Base-by-base conservation (phyloP, 169 alveolate genomes). In the Cardiosporidium cionae region DNA sequence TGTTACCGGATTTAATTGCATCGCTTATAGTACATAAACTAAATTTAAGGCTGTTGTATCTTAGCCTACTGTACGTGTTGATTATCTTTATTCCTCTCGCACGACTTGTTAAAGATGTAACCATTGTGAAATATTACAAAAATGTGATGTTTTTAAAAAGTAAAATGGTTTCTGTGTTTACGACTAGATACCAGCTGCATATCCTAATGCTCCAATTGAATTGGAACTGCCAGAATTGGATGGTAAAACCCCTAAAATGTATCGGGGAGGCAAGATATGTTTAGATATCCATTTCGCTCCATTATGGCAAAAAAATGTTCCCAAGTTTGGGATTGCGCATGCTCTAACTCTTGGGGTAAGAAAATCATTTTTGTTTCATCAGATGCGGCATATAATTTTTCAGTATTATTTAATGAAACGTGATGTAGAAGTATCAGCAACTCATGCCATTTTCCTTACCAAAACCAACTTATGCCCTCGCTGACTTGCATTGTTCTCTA, bases 261-360 rank as follows among this genome's bases (percentile, higher is more conserved):
- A 96, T 77, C 87, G 98, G 72, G 98, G 99, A n/a, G 99, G 99
- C n/a, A 92, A 94, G 65, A 95, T 95, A 7, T 95, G 99, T 65
- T 78, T 93, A 58, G 98, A 94, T 74, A 93, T 92, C 71, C 99
- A 95, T 72, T 95, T 95, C 85, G 94, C 96, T 9, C 99, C 99
- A 7, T 84, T 95, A 52, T 95, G 99, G 98, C 84, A 89, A 58
- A 89, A 89, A 37, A 91, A 94, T 74, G 87, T 87, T 44, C 98
- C 99, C 16, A 94, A 92, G 73, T 94, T 89, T 76, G 99, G 99
- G 27, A 92, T 95, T 68, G 98, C 97, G 32, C 99, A 95, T 83
- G 97, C 97, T 28, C 86, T 95, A 33, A 95, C 97, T 27, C 74
- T 90, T 9, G 98, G 96, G 65, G 94, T 91, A 80, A 31, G 72